phyloP scores from a whole-genome alignment of 306 rosid genomes.

The Lupinus albus region DNA sequence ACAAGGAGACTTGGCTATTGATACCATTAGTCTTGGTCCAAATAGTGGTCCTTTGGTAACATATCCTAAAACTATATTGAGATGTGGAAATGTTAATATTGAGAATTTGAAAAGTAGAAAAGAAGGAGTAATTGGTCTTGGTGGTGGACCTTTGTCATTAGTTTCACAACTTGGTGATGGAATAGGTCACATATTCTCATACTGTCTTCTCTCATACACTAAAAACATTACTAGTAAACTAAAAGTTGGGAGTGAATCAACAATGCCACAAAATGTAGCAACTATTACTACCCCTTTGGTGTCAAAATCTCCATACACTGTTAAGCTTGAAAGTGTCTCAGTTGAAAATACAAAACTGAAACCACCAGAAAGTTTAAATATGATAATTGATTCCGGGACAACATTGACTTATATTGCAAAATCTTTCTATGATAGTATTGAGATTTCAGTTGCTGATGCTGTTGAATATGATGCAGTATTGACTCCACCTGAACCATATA shows the following conservation, averaged over 20 bases:
- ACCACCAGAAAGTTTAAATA: no score
- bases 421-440: no score
- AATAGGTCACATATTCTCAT: constrained; percentile 27
- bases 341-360: no score
- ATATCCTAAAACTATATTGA: not conserved
- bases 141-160: constrained; percentile 24
- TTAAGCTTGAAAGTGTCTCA: no score
- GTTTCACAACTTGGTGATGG: constrained; percentile 12
- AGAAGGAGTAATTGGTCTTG: constrained; percentile 33
- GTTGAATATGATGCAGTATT: no score
- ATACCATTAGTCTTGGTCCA: not conserved
- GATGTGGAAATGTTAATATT: constrained; percentile 12
- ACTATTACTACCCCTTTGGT: constrained; percentile 23
- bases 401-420: no score
- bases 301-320: no score
- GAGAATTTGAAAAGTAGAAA: not conserved
- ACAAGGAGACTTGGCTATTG: not conserved
- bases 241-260: not conserved
- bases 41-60: not conserved
- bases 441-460: no score
- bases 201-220: constrained; percentile 18
- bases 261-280: not conserved
- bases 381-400: no score
- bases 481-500: not conserved
- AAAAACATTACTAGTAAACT: constrained; percentile 6